Conservation (phyloP, 495 filamentous ascomycete genomes). For the Hypoxylon fuscum region DNA sequence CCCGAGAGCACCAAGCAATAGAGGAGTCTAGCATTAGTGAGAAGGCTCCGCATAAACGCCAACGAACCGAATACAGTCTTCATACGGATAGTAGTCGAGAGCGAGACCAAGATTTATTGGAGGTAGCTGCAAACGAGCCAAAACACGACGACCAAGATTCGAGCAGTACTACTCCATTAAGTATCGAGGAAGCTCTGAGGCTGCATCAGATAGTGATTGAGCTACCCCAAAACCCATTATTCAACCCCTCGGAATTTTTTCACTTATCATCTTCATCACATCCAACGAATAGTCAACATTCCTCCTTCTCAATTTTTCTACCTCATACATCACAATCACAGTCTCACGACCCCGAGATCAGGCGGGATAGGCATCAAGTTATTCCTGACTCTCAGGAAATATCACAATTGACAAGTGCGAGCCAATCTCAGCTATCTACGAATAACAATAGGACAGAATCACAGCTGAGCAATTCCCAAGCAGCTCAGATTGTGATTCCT, state of each 20-base stretch:
- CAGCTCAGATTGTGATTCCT: conserved; percentile 44
- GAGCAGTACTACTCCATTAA: background rate
- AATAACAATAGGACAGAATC: conserved; percentile 10
- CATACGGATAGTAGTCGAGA: background rate
- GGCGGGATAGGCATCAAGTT: conserved; percentile 16
- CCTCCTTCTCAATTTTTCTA: background rate
- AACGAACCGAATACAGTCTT: background rate
- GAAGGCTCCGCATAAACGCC: conserved; percentile 13
- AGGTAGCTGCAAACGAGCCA: background rate
- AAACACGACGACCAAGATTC: background rate
- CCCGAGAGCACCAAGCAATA: background rate
- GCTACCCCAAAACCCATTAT: conserved; percentile 17
- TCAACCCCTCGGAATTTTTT: conserved; percentile 26
- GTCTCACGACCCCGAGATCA: background rate
- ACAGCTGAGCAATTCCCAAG: conserved; percentile 34
- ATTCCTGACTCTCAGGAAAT: conserved; percentile 43
- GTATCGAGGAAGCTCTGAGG: background rate
- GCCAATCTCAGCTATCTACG: conserved; percentile 11
- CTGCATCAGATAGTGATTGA: conserved; percentile 25
- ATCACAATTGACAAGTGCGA: conserved; percentile 11
- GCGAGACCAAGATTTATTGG: background rate
- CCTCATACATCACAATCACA: background rate
- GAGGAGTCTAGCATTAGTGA: conserved; percentile 1
- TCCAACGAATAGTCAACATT: conserved; percentile 6
- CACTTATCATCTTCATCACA: conserved; percentile 6